A percentile compares a stretch with the other conserved stretches of the same genome.
Evolutionary conservation across 106 monocot genomes (phyloP).

Genomic region (Chionographis japonica): DNA sequence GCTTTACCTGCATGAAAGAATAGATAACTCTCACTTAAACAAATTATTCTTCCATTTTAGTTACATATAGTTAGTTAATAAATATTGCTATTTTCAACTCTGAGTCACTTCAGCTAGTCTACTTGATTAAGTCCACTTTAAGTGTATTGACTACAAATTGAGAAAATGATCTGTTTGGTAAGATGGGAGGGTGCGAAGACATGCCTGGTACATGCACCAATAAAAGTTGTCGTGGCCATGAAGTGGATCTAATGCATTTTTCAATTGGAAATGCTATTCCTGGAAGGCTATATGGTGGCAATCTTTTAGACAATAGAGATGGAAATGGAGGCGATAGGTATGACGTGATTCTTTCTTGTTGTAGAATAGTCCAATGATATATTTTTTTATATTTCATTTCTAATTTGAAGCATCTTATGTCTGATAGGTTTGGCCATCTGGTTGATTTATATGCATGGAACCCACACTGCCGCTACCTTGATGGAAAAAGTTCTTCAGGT

Average conservation of each 20-base stretch:
- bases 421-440: slow-evolving; percentile 80
- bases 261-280: slow-evolving; percentile 99
- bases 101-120: no score
- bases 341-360: background rate
- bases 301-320: slow-evolving; percentile 56
- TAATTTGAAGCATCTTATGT: background rate
- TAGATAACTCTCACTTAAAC: background rate
- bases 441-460: slow-evolving; percentile 96
- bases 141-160: no score
- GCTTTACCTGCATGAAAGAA: background rate
- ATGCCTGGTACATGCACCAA: slow-evolving; percentile 66
- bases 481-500: slow-evolving; percentile 81
- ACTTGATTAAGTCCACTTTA: no score
- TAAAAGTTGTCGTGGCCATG: slow-evolving; percentile 77
- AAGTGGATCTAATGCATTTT: slow-evolving; percentile 98
- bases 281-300: slow-evolving; percentile 87
- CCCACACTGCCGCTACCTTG: slow-evolving; percentile 80
- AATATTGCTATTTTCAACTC: no score
- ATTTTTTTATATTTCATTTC: background rate
- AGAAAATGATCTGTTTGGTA: slow-evolving; percentile 9
- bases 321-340: slow-evolving; percentile 86
- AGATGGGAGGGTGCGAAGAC: slow-evolving; percentile 94
- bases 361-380: background rate
- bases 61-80: no score
- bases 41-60: background rate